Base-by-base conservation (phyloP, 345 rosid species). In the Fremontodendron californicum region DNA sequence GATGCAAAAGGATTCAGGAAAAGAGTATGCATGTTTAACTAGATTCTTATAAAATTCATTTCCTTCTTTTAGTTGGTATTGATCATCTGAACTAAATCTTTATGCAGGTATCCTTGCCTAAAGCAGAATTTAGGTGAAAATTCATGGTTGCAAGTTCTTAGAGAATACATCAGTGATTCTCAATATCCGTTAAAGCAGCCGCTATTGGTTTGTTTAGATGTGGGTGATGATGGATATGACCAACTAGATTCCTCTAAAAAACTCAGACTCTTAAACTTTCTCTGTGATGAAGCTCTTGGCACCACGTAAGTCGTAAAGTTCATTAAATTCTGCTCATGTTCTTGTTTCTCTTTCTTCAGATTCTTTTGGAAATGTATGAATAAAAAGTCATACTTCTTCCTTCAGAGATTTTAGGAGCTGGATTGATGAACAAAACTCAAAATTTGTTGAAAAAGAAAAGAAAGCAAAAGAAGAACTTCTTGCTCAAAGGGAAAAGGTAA, bases 201-300 rank as follows among this genome's bases (percentile, higher is more conserved):
- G 19, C 62, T 76, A 11, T 75, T 37, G 11, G 78, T 43, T 71
- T 73, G 76, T 45, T 58, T 78, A 51, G 77, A 74, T 72, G 54
- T 45, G 57, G 70, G 69, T 52, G 48, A 27, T 60, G 78, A 75
- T 55, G 80, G 67, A 33, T 86, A 84, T 68, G 78, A 80, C 42
- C 68, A 78, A 21, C 67, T 86, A 54, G 76, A 86, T 73, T 72
- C 76, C 64, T 78, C 69, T 11, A 72, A 71, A 67, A 88, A 79
- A 77, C 87, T 88, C 37, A 82, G 81, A 74, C 84, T 88, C 64
- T 75, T 88, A 73, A 86, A 82, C 72, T 82, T 86, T 81, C 81
- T 86, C 13, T 88, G 88, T 72, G 91, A 86, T 88, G 89, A 86
- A 88, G 85, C 82, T 45, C 88, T 88, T 46, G 37, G 78, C 77